Evolutionary conservation across 139 green algal species (phyloP).

Genomic region (Asterochloris erici): DNA sequence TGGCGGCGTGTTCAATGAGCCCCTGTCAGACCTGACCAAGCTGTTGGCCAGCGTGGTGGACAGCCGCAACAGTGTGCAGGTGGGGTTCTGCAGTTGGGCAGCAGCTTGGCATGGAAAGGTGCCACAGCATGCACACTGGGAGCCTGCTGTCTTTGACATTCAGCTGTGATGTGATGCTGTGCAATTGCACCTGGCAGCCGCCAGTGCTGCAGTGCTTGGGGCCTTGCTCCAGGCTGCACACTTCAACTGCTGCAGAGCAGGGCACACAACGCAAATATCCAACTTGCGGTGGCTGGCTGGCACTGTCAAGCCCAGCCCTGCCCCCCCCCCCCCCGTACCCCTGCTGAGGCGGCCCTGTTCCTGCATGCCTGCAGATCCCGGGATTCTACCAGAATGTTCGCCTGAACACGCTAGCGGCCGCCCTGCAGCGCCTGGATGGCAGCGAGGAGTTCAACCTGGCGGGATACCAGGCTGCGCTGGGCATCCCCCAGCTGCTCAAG

Average conservation of each 20-base stretch:
- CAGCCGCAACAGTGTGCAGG: conserved; percentile 39
- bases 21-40: conserved; percentile 84
- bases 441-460: conserved; percentile 63
- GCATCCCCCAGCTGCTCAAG: conserved; percentile 59
- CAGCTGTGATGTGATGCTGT: no score
- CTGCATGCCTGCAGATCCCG: conserved; percentile 34
- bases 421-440: conserved; percentile 49
- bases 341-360: background rate
- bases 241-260: no score
- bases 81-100: background rate
- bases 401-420: conserved; percentile 59
- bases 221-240: no score
- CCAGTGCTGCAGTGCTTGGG: no score
- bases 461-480: conserved; percentile 57
- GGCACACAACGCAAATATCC: no score
- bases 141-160: no score
- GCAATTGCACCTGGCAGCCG: no score
- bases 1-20: conserved; percentile 91
- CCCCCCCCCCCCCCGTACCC: no score
- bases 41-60: conserved; percentile 64
- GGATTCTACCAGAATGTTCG: conserved; percentile 84
- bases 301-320: no score
- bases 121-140: background rate
- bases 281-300: no score
- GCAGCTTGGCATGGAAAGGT: background rate